Evolutionary conservation across 352 stramenopile genomes (phyloP).

Genomic region (Pythium apleroticum): DNA sequence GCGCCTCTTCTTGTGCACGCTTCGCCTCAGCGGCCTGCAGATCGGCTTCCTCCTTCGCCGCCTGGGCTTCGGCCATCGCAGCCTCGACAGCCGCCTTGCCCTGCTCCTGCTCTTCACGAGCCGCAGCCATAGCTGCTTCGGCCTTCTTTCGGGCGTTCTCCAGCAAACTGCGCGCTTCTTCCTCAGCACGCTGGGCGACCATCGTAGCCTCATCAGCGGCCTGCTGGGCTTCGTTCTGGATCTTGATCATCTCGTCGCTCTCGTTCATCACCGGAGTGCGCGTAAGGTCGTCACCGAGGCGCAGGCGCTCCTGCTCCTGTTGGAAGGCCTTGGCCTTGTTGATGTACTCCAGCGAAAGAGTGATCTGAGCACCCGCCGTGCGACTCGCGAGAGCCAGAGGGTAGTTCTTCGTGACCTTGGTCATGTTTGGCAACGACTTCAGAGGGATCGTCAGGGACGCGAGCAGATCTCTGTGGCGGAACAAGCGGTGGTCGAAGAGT

Average conservation of each 20-base stretch:
- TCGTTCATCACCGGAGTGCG: conserved; percentile 68
- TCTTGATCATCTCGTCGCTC: conserved; percentile 82
- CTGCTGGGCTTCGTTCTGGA: conserved; percentile 80
- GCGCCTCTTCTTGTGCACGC: conserved; percentile 73
- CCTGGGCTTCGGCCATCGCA: conserved; percentile 77
- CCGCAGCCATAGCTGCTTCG: conserved; percentile 79
- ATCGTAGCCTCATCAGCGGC: conserved; percentile 77
- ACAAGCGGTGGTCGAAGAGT: conserved; percentile 82
- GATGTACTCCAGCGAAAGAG: conserved; percentile 78
- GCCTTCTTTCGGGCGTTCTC: conserved; percentile 80
- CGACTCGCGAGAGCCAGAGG: conserved; percentile 77
- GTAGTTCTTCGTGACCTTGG: conserved; percentile 83
- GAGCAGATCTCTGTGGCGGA: conserved; percentile 71
- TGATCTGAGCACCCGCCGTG: conserved; percentile 74
- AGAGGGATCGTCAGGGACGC: conserved; percentile 76
- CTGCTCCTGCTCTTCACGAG: conserved; percentile 75
- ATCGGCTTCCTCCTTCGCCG: conserved; percentile 79
- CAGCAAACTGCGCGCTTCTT: conserved; percentile 72
- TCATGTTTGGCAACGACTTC: conserved; percentile 82
- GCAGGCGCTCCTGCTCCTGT: conserved; percentile 62
- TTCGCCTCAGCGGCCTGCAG: conserved; percentile 74
- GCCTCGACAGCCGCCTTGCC: conserved; percentile 83
- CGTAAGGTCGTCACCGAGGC: conserved; percentile 57
- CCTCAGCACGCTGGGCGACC: conserved; percentile 63
- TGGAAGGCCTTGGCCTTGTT: conserved; percentile 83